These are phyloP conservation scores for Metarhizium brunneum DNA, from an alignment of 2,329 filamentous ascomycete species.

Conservation along the genomic window DNA sequence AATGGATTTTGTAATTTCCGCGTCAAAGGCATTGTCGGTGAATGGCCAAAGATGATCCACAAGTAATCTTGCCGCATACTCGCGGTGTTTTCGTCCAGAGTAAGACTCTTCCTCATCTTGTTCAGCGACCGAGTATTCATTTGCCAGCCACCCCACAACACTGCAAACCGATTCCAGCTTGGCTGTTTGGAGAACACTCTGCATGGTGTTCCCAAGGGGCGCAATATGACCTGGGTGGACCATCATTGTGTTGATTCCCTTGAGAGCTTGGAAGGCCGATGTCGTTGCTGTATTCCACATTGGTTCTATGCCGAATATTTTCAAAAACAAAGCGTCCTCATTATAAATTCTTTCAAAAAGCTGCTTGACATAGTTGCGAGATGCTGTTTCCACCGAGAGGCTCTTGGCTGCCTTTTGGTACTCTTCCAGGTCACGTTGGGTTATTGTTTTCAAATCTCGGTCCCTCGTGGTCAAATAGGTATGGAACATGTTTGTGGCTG, in stretches of 20 bases:
- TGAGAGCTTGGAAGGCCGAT: conserved; percentile 43
- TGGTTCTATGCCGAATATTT: conserved; percentile 47
- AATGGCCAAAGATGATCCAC: conserved; percentile 50
- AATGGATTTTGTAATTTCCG: conserved; percentile 46
- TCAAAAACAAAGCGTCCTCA: conserved; percentile 43
- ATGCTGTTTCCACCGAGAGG: conserved; percentile 42
- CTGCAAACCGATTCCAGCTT: conserved; percentile 43
- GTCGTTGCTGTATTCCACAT: conserved; percentile 38
- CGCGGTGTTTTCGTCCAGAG: conserved; percentile 43
- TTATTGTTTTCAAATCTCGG: conserved; percentile 41
- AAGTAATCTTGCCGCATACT: conserved; percentile 46
- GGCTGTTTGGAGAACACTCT: conserved; percentile 36
- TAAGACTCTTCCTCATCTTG: conserved; percentile 49
- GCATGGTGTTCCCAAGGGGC: conserved; percentile 40
- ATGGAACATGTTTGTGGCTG: conserved; percentile 44
- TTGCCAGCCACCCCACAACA: conserved; percentile 47
- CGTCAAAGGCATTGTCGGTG: conserved; percentile 43
- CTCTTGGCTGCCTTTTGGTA: conserved; percentile 43
- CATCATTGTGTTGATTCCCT: conserved; percentile 38
- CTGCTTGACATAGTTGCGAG: conserved; percentile 50
- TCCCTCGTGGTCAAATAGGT: conserved; percentile 45
- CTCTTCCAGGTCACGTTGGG: conserved; percentile 44
- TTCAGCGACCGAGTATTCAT: conserved; percentile 47
- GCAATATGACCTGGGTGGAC: conserved; percentile 45
- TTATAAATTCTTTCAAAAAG: conserved; percentile 48